phyloP scores from a whole-genome alignment of 2,329 filamentous ascomycete species.

The Fusarium sp. region DNA sequence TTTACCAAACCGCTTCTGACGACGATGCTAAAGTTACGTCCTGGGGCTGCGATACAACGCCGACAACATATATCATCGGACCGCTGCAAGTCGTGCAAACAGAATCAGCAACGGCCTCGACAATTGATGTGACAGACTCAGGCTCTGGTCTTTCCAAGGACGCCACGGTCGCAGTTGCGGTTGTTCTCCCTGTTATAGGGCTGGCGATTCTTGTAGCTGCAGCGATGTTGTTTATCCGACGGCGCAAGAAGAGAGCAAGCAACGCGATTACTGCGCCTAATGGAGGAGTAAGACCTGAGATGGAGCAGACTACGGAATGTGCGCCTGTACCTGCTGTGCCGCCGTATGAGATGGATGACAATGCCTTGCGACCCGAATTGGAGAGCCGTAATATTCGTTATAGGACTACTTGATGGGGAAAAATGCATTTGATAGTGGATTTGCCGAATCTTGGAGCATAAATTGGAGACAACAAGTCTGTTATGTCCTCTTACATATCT shows the following conservation, averaged over 20 bases:
- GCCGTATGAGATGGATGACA: not conserved
- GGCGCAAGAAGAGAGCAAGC: not conserved
- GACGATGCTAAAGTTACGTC: not conserved
- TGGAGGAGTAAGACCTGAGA: not conserved
- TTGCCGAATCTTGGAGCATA: no score
- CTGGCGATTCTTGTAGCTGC: not conserved
- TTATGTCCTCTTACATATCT: no score
- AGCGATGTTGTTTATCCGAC: not conserved
- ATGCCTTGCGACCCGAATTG: not conserved
- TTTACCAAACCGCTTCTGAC: not conserved
- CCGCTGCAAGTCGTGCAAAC: not conserved
- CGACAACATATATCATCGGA: not conserved
- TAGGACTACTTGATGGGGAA: no score
- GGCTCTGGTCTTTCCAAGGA: not conserved
- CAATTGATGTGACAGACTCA: rapidly evolving
- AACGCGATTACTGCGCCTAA: not conserved
- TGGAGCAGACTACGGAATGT: not conserved
- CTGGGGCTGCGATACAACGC: not conserved
- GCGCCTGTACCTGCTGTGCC: rapidly evolving
- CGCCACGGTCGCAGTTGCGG: rapidly evolving
- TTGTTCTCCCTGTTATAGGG: not conserved
- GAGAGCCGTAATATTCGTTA: no score
- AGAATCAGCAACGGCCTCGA: not conserved
- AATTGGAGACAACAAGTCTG: no score
- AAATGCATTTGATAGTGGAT: no score